Base-by-base conservation (phyloP, 306 rosid species). In the Inga oerstediana region DNA sequence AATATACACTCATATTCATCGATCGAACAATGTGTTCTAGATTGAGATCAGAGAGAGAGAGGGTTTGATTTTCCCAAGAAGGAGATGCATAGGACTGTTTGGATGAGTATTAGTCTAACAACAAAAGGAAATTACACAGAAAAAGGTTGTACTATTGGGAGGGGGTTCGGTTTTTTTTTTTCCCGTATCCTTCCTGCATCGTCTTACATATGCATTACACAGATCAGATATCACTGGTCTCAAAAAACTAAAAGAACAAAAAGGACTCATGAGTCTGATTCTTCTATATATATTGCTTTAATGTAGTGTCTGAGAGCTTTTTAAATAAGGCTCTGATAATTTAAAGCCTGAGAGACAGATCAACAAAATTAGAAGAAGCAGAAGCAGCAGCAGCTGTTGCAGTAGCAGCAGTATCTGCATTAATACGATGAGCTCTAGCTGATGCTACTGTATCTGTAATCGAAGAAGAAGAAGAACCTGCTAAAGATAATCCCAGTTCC, bases 261-360 rank as follows among this genome's bases (percentile, higher is more conserved):
- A 54, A 49, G 79, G 51, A 65, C 3, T 67, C 76, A 73, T 56
- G 24, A n/a, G 70, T 84, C 90, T 90, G 91, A 64, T 64, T 64
- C 69, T 58, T 6, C n/a, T 52, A 17, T 52, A 52, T 61, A 39
- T 39, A 6, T 27, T 27, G 7, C 16, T 62, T 62, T 62, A 8
- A 56, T 61, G 1, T 51, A 4, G 3, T 32, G 13, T 30, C 69
- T 64, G 20, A 30, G 11, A 64, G 68, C 68, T 4, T 27, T 58
- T 54, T 9, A n/a, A 58, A 20, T 24, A 61, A 24, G 16, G 68
- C 35, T 83, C 89, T 90, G 90, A 87, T 41, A 27, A 83, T 7
- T 7, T 90, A 95, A 84, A 96, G 97, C 87, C 87, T 96, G 54
- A 94, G 94, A 71, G 97, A 92, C 87, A 96, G 83, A 94, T 96